Conservation (phyloP, 1,284 basidiomycete species). For the Sporisorium iseilematis-ciliati region DNA sequence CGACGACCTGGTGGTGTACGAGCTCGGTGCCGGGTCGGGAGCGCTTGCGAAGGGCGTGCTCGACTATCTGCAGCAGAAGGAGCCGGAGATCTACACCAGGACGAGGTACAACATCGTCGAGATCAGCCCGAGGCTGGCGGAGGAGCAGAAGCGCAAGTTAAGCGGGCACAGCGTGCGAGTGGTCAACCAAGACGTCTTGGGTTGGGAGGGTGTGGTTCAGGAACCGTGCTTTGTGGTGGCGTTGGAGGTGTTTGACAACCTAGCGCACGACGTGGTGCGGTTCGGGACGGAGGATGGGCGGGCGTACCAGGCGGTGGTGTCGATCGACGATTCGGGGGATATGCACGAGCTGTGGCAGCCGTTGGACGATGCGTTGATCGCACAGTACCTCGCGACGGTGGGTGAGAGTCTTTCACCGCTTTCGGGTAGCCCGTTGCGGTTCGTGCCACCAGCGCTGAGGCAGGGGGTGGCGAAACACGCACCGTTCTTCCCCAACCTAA, state of each 20-base stretch:
- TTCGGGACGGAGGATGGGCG: constrained; percentile 81
- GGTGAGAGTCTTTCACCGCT: constrained; percentile 8
- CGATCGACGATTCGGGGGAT: constrained; percentile 84
- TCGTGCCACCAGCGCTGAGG: constrained; percentile 73
- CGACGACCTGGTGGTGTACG: constrained; percentile 93
- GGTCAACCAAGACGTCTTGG: constrained; percentile 85
- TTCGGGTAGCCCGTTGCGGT: constrained; percentile 73
- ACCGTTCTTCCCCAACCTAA: constrained; percentile 87
- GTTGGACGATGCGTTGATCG: constrained; percentile 85
- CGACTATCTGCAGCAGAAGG: constrained; percentile 79
- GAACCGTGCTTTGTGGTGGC: constrained; percentile 93
- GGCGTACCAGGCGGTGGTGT: constrained; percentile 86
- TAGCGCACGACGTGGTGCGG: constrained; percentile 93
- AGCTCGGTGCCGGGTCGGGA: constrained; percentile 97
- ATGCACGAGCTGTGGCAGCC: constrained; percentile 87
- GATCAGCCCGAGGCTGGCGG: constrained; percentile 84
- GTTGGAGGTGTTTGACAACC: constrained; percentile 97
- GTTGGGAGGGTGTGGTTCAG: constrained; percentile 78
- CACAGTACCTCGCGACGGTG: constrained; percentile 73
- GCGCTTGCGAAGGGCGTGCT: constrained; percentile 90
- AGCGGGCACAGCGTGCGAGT: constrained; percentile 75
- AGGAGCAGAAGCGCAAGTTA: constrained; percentile 75
- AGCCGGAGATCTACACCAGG: constrained; percentile 91
- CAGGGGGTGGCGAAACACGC: constrained; percentile 44
- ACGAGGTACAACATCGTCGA: constrained; percentile 94